phyloP scores from a whole-genome alignment of 345 rosid genomes.

The Diplotaxis tenuifolia region DNA sequence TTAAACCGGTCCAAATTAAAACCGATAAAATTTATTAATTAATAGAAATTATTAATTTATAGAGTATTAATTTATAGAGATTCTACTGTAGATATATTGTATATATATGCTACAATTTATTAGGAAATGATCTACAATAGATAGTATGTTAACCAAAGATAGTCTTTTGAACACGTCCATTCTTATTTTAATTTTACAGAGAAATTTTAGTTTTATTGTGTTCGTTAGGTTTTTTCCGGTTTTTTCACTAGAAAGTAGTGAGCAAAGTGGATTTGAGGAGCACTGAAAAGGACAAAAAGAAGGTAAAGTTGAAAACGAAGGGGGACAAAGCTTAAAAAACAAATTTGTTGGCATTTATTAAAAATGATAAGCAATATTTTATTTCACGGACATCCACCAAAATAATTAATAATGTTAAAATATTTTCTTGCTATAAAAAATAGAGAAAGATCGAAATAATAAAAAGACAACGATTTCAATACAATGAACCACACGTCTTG shows the following conservation, averaged over 20 bases:
- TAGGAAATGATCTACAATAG: background rate
- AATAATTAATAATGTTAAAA: background rate
- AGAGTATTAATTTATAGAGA: too few species aligned
- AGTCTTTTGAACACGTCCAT: background rate
- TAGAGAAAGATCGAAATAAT: background rate
- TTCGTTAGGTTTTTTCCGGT: background rate
- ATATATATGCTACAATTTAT: background rate
- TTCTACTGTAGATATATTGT: background rate
- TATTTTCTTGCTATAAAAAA: background rate
- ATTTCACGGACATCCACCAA: background rate
- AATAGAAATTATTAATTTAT: too few species aligned
- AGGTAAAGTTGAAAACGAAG: background rate
- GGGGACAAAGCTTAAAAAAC: background rate
- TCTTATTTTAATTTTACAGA: background rate
- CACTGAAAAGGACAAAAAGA: constrained; percentile 9
- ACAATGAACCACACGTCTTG: constrained; percentile 20
- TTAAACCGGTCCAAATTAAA: too few species aligned
- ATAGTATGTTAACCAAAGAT: background rate
- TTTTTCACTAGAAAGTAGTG: background rate
- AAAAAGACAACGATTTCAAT: background rate
- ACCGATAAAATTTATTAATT: too few species aligned
- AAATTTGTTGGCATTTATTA: background rate
- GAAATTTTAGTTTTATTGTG: background rate
- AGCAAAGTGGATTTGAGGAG: background rate
- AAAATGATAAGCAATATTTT: constrained; percentile 3